Percentiles rank a stretch among this genome's conserved stretches.
phyloP scores from a whole-genome alignment of 768 basidiomycete species.

The Boletellus sp. region DNA sequence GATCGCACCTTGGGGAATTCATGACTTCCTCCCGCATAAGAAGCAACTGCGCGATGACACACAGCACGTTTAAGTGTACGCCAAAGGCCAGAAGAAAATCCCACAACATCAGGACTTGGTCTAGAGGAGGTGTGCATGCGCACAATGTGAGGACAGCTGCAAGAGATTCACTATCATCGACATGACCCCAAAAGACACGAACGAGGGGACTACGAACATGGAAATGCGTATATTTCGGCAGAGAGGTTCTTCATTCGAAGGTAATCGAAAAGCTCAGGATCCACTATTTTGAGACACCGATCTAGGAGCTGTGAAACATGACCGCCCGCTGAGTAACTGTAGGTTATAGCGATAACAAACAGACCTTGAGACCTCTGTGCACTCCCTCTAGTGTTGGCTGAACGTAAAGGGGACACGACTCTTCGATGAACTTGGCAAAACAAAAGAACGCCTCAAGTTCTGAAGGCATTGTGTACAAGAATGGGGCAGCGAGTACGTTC shows the following conservation, averaged over 20 bases:
- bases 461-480: conserved; percentile 95
- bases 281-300: conserved; percentile 86
- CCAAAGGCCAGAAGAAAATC: conserved; percentile 97
- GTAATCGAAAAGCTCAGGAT: conserved; percentile 78
- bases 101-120: conserved; percentile 94
- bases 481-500: conserved; percentile 98
- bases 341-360: conserved; percentile 16
- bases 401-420: conserved; percentile 92
- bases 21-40: conserved; percentile 91
- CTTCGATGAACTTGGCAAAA: conserved; percentile 94
- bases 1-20: conserved; percentile 71
- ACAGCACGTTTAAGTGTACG: conserved; percentile 92
- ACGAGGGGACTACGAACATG: conserved; percentile 55
- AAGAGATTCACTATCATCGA: conserved; percentile 1
- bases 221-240: conserved; percentile 97
- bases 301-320: conserved; percentile 70
- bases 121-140: conserved; percentile 94
- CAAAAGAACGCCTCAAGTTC: conserved; percentile 98
- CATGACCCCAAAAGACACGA: background rate
- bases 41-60: conserved; percentile 92
- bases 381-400: conserved; percentile 95
- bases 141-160: conserved; percentile 90
- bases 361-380: conserved; percentile 87
- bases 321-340: background rate
- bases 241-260: conserved; percentile 87